These are phyloP conservation scores for Cystobasidiaceae sp. DNA, from an alignment of 1,284 basidiomycete genomes.

Conservation along the genomic window DNA sequence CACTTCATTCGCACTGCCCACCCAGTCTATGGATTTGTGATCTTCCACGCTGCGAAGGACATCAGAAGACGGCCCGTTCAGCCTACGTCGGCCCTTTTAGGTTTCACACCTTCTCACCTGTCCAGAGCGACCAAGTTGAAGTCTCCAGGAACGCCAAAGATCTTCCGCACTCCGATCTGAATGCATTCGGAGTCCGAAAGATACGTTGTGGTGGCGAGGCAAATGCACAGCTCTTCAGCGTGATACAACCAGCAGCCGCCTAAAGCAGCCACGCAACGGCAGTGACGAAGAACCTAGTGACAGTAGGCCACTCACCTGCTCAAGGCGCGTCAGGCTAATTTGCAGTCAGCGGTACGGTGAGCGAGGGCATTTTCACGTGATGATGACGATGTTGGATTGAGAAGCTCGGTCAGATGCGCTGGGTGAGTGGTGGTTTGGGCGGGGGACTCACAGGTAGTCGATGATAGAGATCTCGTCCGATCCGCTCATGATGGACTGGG, in stretches of 20 bases:
- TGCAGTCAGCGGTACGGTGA: too few relatives aligned
- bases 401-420: background rate
- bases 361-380: background rate
- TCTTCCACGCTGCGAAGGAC: slow-evolving; percentile 55
- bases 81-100: too few relatives aligned
- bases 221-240: too few relatives aligned
- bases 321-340: slow-evolving; percentile 19
- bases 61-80: background rate
- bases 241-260: background rate
- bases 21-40: slow-evolving; percentile 71
- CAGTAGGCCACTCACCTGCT: background rate
- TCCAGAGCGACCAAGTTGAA: slow-evolving; percentile 77
- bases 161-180: slow-evolving; percentile 17
- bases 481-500: slow-evolving; percentile 4
- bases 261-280: background rate
- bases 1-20: slow-evolving; percentile 64
- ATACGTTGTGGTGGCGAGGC: too few relatives aligned
- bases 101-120: too few relatives aligned
- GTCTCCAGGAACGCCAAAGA: slow-evolving; percentile 46
- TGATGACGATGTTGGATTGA: background rate
- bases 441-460: slow-evolving; percentile 11
- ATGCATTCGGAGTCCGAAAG: too few relatives aligned
- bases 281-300: too few relatives aligned
- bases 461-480: slow-evolving; percentile 15
- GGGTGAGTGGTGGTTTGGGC: background rate